These are phyloP conservation scores for Helicostylum pulchrum DNA, from an alignment of 192 early-diverging fungal genomes.

Conservation along the genomic window DNA sequence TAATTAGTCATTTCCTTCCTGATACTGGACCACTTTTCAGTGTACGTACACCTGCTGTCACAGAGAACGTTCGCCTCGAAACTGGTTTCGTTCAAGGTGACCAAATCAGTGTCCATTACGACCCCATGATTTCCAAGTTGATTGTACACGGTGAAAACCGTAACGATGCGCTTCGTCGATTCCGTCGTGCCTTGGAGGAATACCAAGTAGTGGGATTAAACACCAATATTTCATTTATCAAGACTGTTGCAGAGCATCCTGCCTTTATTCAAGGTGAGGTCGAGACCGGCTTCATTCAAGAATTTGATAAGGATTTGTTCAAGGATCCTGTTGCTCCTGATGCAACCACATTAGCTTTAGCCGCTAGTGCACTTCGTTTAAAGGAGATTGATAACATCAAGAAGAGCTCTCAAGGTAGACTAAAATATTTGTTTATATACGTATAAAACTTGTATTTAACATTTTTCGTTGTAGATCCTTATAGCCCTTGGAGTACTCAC, in stretches of 20 bases:
- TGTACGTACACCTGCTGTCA: slow-evolving; percentile 64
- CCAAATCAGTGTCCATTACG: slow-evolving; percentile 89
- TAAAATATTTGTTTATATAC: not conserved
- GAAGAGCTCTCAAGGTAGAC: slow-evolving; percentile 17
- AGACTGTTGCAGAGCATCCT: slow-evolving; percentile 70
- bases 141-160: slow-evolving; percentile 83
- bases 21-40: slow-evolving; percentile 88
- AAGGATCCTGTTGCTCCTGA: slow-evolving; percentile 17
- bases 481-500: slow-evolving; percentile 28
- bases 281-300: slow-evolving; percentile 92
- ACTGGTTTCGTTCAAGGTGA: slow-evolving; percentile 92
- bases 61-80: slow-evolving; percentile 75
- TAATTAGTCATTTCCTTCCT: slow-evolving; percentile 77
- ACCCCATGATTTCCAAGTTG: slow-evolving; percentile 95
- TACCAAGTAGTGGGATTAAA: slow-evolving; percentile 88
- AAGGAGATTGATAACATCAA: slow-evolving; percentile 14
- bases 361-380: slow-evolving; percentile 54
- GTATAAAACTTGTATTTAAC: no score
- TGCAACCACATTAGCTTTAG: slow-evolving; percentile 60
- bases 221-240: slow-evolving; percentile 93
- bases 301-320: slow-evolving; percentile 68
- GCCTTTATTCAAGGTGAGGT: slow-evolving; percentile 85
- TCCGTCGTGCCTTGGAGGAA: slow-evolving; percentile 78
- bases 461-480: slow-evolving; percentile 11
- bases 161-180: slow-evolving; percentile 73